Percentiles rank a stretch among this genome's conserved stretches.
These are phyloP conservation scores for Agaricus blazei DNA, from an alignment of 768 basidiomycete genomes.

Conservation along the genomic window DNA sequence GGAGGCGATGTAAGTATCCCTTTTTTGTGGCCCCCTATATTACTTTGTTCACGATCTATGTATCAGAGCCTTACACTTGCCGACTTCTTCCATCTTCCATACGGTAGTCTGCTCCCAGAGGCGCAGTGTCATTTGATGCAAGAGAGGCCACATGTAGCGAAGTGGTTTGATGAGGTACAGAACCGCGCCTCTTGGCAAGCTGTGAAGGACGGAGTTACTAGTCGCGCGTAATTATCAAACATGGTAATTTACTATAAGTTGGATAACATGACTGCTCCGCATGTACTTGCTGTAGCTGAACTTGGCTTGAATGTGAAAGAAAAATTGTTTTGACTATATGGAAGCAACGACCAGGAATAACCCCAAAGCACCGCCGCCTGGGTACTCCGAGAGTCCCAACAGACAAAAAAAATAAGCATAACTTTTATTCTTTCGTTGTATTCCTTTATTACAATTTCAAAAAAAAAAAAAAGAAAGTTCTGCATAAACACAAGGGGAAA, in stretches of 20 bases:
- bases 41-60: not conserved
- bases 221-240: conserved; percentile 18
- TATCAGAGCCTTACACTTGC: conserved; percentile 40
- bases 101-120: conserved; percentile 23
- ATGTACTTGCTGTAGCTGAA: not conserved
- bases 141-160: conserved; percentile 40
- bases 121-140: conserved; percentile 26
- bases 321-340: no score
- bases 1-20: conserved; percentile 43
- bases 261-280: not conserved
- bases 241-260: conserved; percentile 13
- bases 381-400: no score
- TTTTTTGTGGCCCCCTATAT: not conserved
- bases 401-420: not conserved
- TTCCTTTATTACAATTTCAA: not conserved
- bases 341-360: no score
- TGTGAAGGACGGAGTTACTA: conserved; percentile 33
- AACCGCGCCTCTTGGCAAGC: conserved; percentile 44
- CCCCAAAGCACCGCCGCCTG: no score
- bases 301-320: no score
- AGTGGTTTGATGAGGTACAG: conserved; percentile 28
- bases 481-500: not conserved
- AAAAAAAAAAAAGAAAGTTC: not conserved
- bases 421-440: not conserved
- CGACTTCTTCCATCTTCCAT: conserved; percentile 45